These are phyloP conservation scores for Chiua virens DNA, from an alignment of 768 basidiomycete species.

Conservation along the genomic window DNA sequence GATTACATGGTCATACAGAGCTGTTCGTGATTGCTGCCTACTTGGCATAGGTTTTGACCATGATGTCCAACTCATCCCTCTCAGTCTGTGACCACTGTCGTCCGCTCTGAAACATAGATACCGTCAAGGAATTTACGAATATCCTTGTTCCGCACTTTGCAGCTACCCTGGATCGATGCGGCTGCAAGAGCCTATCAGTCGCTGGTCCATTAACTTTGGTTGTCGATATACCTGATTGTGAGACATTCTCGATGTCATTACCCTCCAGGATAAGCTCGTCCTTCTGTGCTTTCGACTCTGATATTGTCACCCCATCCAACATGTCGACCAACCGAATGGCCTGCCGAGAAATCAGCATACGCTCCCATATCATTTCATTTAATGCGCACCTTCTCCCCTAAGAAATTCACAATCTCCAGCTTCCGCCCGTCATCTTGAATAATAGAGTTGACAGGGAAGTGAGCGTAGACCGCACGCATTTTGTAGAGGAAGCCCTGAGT, in stretches of 20 bases:
- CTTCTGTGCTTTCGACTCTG: constrained; percentile 90
- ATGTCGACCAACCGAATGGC: constrained; percentile 90
- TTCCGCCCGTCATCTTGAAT: constrained; percentile 71
- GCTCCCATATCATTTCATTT: background rate
- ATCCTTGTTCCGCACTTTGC: constrained; percentile 99
- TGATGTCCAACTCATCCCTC: constrained; percentile 9
- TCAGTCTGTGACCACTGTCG: constrained; percentile 52
- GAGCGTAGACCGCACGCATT: constrained; percentile 99
- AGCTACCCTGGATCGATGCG: constrained; percentile 94
- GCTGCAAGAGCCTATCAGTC: constrained; percentile 45
- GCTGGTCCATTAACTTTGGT: background rate
- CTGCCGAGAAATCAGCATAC: constrained; percentile 38
- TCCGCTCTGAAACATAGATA: constrained; percentile 86
- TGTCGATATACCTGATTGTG: constrained; percentile 75
- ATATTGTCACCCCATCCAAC: constrained; percentile 81
- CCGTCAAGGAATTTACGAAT: constrained; percentile 98
- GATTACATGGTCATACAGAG: constrained; percentile 28
- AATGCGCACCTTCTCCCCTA: constrained; percentile 81
- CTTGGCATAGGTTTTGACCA: constrained; percentile 17
- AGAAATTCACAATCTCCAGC: constrained; percentile 92
- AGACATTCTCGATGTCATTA: constrained; percentile 95
- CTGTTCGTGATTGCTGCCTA: constrained; percentile 21
- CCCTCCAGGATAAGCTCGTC: constrained; percentile 94
- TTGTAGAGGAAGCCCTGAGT: constrained; percentile 97
- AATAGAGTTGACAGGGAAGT: constrained; percentile 99